Evolutionary conservation across 2,329 filamentous ascomycete genomes (phyloP).

Genomic region (Fusarium sp.): DNA sequence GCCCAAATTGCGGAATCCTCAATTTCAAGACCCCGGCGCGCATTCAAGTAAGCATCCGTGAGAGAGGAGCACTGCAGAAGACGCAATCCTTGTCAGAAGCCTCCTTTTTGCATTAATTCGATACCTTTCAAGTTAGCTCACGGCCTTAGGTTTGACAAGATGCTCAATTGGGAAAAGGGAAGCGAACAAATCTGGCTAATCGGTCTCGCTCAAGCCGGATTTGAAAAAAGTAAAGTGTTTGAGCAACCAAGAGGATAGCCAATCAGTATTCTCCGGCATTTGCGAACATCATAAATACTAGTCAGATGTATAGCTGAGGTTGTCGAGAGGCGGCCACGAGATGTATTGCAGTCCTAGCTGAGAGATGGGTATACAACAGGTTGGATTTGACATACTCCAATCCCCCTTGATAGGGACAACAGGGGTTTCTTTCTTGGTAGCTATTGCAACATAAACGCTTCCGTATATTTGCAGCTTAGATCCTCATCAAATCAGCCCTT

Average conservation of each 20-base stretch:
- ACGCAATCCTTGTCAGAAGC: constrained; percentile 18
- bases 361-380: not conserved
- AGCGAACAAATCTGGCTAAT: constrained; percentile 56
- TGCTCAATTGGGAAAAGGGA: constrained; percentile 55
- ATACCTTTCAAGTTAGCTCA: constrained; percentile 21
- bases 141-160: constrained; percentile 40
- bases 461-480: too few species aligned
- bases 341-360: constrained; percentile 1
- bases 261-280: constrained; percentile 14
- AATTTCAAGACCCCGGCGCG: constrained; percentile 21
- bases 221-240: constrained; percentile 27
- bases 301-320: not conserved
- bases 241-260: constrained; percentile 10
- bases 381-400: not conserved
- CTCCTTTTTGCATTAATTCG: constrained; percentile 24
- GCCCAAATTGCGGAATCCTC: constrained; percentile 7
- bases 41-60: constrained; percentile 38
- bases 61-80: constrained; percentile 37
- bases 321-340: constrained; percentile 1
- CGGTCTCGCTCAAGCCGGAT: constrained; percentile 25
- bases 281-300: not conserved
- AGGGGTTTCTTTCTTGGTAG: not conserved
- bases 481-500: too few species aligned
- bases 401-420: not conserved
- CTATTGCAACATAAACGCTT: too few species aligned